A percentile compares a stretch with the other conserved stretches of the same genome.
phyloP scores from a whole-genome alignment of 2,329 filamentous ascomycete genomes.

The Xylariaceae sp. region DNA sequence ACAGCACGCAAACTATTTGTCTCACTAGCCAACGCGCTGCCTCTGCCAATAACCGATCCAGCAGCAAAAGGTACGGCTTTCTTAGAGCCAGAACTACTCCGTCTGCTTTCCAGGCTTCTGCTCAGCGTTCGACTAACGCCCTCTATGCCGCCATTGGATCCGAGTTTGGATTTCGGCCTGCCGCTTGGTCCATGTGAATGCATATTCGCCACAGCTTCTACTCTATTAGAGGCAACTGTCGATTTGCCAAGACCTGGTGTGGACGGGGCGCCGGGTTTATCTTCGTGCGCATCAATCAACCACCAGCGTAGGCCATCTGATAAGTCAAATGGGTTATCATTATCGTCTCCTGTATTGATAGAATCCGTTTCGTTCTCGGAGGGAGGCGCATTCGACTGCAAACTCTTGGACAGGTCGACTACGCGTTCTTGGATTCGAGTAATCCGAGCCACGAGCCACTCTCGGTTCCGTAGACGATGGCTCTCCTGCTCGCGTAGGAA shows the following conservation, averaged over 20 bases:
- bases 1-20: conserved; percentile 53
- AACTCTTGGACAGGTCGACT: conserved; percentile 80
- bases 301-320: conserved; percentile 96
- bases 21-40: conserved; percentile 51
- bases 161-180: conserved; percentile 39
- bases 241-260: conserved; percentile 88
- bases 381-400: conserved; percentile 43
- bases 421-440: conserved; percentile 86
- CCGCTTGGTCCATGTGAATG: conserved; percentile 43
- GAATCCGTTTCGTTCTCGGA: conserved; percentile 45
- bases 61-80: conserved; percentile 59
- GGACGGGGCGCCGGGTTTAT: conserved; percentile 85
- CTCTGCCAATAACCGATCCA: conserved; percentile 39
- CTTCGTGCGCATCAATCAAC: conserved; percentile 85
- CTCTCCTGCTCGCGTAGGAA: conserved; percentile 90
- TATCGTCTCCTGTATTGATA: conserved; percentile 58
- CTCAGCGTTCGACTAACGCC: conserved; percentile 73
- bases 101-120: conserved; percentile 84
- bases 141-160: conserved; percentile 55
- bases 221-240: conserved; percentile 80
- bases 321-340: conserved; percentile 95
- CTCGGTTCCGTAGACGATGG: conserved; percentile 75
- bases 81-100: conserved; percentile 81
- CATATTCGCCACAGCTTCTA: conserved; percentile 77
- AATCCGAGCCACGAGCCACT: conserved; percentile 96